Base-by-base conservation (phyloP, 805 yeast genomes). In the Zygotorulaspora chibaensis region DNA sequence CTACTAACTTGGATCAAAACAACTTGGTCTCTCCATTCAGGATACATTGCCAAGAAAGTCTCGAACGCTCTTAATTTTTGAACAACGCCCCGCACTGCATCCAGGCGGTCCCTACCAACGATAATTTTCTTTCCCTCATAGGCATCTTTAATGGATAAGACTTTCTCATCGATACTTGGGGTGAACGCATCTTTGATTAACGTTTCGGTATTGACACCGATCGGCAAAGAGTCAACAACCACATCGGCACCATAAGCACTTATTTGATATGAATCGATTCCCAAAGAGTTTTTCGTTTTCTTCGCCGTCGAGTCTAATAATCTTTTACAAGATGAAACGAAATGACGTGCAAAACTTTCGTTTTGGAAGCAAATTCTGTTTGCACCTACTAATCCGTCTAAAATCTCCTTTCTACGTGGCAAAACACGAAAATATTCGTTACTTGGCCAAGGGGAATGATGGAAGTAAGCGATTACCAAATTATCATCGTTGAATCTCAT, bases 371-470 rank as follows among this genome's bases (percentile, higher is more conserved):
- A 89, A 38, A 93, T 77, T 58, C 81, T 79, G 62, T 88, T 87
- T 6, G 96, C 81, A 18, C 98, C 98, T 40, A 93, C 75, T 77
- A 93, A 77, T 13, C 99, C 98, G 59, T 87, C 95, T 47, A 93
- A 73, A 40, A 93, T 70, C 59, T 86, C 84, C 46, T 80, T 75
- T 54, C 99, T 77, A 66, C 86, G 86, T 31, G 96, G 82, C 29
- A 95, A 67, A 55, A 96, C 86, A 51, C 97, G 76, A 69, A 93
- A 88, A 64, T 90, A 89, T 66, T 93, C 99, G 13, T 89, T 83
- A 20, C 96, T 82, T 10, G 97, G 96, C 75, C 91, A 90, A n/a
- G 97, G 96, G 2, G 87, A 77, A 64, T 90, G 96, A 53, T 90
- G 67, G 65, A 79, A 89, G 43, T 86, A 79, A 11, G 91, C 93